These are phyloP conservation scores for Roridomyces roridus DNA, from an alignment of 768 basidiomycete species.

Conservation along the genomic window DNA sequence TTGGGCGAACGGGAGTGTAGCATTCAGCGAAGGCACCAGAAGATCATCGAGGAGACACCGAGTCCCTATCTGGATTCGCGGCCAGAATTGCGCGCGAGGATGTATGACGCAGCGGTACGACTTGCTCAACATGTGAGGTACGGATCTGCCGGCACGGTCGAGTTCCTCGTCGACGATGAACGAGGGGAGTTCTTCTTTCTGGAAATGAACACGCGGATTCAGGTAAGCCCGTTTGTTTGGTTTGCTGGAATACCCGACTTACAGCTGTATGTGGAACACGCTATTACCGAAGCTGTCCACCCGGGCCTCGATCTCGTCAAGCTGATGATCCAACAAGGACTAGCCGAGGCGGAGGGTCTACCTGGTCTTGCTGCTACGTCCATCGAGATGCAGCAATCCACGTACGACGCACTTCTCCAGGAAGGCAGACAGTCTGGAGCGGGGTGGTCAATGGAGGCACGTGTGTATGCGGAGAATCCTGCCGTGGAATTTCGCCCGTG, in stretches of 20 bases:
- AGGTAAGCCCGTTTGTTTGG: slow-evolving; percentile 41
- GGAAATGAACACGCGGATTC: slow-evolving; percentile 75
- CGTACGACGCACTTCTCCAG: slow-evolving; percentile 34
- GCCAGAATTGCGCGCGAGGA: slow-evolving; percentile 52
- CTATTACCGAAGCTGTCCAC: slow-evolving; percentile 63
- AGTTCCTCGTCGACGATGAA: slow-evolving; percentile 65
- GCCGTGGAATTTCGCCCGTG: slow-evolving; percentile 60
- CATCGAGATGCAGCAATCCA: slow-evolving; percentile 42
- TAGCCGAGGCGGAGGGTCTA: slow-evolving; percentile 38
- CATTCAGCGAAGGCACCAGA: slow-evolving; percentile 72
- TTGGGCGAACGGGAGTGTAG: slow-evolving; percentile 78
- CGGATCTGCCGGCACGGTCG: slow-evolving; percentile 69
- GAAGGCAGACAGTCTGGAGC: slow-evolving; percentile 20
- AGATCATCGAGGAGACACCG: slow-evolving; percentile 74
- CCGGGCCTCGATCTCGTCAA: slow-evolving; percentile 66
- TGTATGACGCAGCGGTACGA: slow-evolving; percentile 60
- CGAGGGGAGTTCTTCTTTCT: slow-evolving; percentile 67
- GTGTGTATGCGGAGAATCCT: slow-evolving; percentile 70
- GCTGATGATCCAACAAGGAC: slow-evolving; percentile 67
- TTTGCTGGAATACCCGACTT: not conserved
- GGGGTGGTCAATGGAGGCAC: slow-evolving; percentile 57
- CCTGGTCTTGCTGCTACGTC: slow-evolving; percentile 17
- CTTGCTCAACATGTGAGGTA: slow-evolving; percentile 59
- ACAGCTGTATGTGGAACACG: slow-evolving; percentile 63
- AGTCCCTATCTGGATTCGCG: slow-evolving; percentile 59